Evolutionary conservation across 148 eudicot species (phyloP).

Genomic region (Cornus suecica): DNA sequence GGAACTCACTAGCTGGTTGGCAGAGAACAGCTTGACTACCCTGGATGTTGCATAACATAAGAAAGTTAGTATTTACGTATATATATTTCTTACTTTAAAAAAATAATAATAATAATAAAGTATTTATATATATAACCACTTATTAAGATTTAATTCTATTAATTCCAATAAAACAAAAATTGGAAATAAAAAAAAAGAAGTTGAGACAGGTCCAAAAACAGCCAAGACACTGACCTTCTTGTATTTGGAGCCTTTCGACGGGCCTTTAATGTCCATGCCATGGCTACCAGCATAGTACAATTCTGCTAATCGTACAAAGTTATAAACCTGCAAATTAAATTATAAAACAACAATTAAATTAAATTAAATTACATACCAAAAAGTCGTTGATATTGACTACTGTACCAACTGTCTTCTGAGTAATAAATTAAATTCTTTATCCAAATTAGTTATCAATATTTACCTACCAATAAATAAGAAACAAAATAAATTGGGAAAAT

Average conservation of each 20-base stretch:
- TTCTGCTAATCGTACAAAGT: constrained; percentile 71
- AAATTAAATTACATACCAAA: too few species aligned
- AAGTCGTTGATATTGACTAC: background rate
- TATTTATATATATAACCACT: too few species aligned
- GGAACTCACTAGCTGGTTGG: constrained; percentile 84
- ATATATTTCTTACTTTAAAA: too few species aligned
- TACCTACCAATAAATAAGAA: too few species aligned
- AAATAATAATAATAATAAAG: too few species aligned
- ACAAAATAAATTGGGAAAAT: too few species aligned
- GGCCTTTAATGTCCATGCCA: constrained; percentile 97
- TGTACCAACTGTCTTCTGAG: background rate
- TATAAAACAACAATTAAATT: background rate
- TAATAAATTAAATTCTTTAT: too few species aligned
- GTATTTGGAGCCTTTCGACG: constrained; percentile 64
- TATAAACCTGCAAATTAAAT: constrained; percentile 42
- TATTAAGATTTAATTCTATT: too few species aligned
- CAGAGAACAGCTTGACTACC: constrained; percentile 55
- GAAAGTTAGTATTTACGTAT: background rate
- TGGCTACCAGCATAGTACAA: constrained; percentile 96
- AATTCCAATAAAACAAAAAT: too few species aligned
- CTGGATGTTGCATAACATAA: constrained; percentile 31
- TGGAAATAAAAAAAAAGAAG: background rate
- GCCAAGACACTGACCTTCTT: constrained; percentile 35
- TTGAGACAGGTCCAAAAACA: background rate
- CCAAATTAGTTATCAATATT: too few species aligned